Conservation (phyloP, 495 filamentous ascomycete species). For the Xylaria cubensis region DNA sequence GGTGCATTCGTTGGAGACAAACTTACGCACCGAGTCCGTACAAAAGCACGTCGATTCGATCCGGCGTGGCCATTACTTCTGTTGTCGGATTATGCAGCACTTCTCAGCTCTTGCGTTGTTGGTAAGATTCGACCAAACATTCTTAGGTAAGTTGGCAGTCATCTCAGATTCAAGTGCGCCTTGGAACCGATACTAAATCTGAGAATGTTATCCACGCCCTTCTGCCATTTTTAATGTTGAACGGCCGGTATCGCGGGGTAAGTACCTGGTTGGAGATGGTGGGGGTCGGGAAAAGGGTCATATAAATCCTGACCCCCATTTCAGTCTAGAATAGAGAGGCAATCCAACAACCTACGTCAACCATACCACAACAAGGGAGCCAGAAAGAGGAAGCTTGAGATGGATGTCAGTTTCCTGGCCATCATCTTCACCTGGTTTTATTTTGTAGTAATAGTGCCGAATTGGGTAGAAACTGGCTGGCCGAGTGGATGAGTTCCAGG, state of each 20-base stretch:
- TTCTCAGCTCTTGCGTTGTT: background rate
- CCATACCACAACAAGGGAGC: background rate
- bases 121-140: no score
- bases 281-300: background rate
- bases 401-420: background rate
- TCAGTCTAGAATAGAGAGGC: background rate
- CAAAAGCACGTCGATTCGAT: constrained; percentile 10
- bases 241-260: background rate
- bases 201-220: background rate
- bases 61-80: background rate
- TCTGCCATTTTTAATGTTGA: background rate
- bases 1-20: background rate
- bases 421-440: background rate
- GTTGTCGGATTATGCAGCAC: background rate
- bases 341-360: background rate
- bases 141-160: background rate
- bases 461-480: background rate
- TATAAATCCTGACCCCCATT: background rate
- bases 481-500: background rate
- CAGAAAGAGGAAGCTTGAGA: background rate
- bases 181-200: background rate
- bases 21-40: constrained; percentile 26
- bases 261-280: background rate
- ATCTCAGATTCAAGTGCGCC: background rate
- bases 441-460: background rate